Conservation (phyloP, 805 yeast species). For the Saturnispora sanitii region DNA sequence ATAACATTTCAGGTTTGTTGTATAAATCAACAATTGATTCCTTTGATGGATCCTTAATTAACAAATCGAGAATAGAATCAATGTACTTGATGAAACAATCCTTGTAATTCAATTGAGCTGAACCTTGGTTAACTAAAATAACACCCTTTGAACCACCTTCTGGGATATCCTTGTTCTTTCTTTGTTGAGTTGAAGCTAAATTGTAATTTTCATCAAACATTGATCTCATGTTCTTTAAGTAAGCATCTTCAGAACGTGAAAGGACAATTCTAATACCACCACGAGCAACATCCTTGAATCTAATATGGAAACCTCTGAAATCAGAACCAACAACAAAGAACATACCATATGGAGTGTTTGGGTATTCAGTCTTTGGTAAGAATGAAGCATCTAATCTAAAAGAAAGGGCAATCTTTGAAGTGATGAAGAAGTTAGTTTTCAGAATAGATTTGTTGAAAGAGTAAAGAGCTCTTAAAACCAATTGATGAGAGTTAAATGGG, state of each 20-base stretch:
- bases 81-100: constrained; percentile 88
- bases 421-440: constrained; percentile 88
- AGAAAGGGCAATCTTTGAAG: constrained; percentile 90
- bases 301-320: constrained; percentile 93
- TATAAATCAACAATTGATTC: constrained; percentile 79
- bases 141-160: constrained; percentile 99
- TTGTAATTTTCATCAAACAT: constrained; percentile 95
- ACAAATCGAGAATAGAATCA: constrained; percentile 79
- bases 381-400: constrained; percentile 83
- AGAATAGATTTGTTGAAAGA: constrained; percentile 78
- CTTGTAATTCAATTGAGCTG: constrained; percentile 68
- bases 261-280: constrained; percentile 96
- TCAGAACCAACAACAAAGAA: constrained; percentile 93
- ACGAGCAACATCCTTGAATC: constrained; percentile 95
- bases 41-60: constrained; percentile 64
- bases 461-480: constrained; percentile 67
- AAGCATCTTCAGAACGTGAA: constrained; percentile 77
- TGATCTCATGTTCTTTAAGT: constrained; percentile 72
- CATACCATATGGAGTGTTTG: constrained; percentile 89
- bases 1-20: constrained; percentile 78
- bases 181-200: constrained; percentile 91
- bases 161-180: constrained; percentile 95
- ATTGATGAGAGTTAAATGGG: constrained; percentile 68
- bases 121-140: constrained; percentile 63
- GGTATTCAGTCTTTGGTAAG: constrained; percentile 79